phyloP scores from a whole-genome alignment of 352 stramenopile species.

The Phytophthora capsici region DNA sequence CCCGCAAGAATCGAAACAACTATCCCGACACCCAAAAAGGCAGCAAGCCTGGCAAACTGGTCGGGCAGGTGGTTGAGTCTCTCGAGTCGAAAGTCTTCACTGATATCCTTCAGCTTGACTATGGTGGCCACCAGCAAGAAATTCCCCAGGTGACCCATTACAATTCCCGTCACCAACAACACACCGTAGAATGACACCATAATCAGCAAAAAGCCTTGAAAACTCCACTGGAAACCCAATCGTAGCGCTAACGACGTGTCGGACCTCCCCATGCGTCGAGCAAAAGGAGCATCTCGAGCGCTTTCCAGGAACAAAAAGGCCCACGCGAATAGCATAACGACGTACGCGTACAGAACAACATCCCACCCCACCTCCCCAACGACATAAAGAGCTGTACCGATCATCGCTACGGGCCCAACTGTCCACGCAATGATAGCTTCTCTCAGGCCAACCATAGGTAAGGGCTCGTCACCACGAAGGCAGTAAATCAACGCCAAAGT shows the following conservation, averaged over 20 bases:
- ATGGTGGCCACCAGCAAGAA: slow-evolving; percentile 68
- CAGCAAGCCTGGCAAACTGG: slow-evolving; percentile 53
- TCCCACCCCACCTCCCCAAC: slow-evolving; percentile 46
- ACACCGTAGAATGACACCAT: slow-evolving; percentile 65
- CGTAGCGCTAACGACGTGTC: slow-evolving; percentile 59
- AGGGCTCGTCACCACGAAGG: slow-evolving; percentile 34
- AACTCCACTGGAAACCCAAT: slow-evolving; percentile 66
- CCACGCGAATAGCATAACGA: slow-evolving; percentile 67
- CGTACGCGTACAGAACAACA: slow-evolving; percentile 61
- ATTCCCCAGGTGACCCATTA: slow-evolving; percentile 72
- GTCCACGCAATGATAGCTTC: slow-evolving; percentile 58
- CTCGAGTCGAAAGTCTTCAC: slow-evolving; percentile 76
- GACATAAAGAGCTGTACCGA: slow-evolving; percentile 57
- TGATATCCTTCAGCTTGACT: slow-evolving; percentile 65
- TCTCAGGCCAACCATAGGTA: slow-evolving; percentile 53
- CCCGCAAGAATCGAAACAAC: slow-evolving; percentile 64
- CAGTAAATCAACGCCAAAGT: slow-evolving; percentile 69
- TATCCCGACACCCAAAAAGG: slow-evolving; percentile 52
- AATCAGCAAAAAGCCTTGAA: slow-evolving; percentile 69
- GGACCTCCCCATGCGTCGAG: slow-evolving; percentile 52
- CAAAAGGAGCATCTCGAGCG: slow-evolving; percentile 75
- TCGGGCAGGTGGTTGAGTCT: slow-evolving; percentile 63
- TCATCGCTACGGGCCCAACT: slow-evolving; percentile 64
- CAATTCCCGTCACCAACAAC: slow-evolving; percentile 52
- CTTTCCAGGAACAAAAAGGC: slow-evolving; percentile 74